Conservation (phyloP, 2,329 filamentous ascomycete genomes). For the Rosellinia necatrix region DNA sequence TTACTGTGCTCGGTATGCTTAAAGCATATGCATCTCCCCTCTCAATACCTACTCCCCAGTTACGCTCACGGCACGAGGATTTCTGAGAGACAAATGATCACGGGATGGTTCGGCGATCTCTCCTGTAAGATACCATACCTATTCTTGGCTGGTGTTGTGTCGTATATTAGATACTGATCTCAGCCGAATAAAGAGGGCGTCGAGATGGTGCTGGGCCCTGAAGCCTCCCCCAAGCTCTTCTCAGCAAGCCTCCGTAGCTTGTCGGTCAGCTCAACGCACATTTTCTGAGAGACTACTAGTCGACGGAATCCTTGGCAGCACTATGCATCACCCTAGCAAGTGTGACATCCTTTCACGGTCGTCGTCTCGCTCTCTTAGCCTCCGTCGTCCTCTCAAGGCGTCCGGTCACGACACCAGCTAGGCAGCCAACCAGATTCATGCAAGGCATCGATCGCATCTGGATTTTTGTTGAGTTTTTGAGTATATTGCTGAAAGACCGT, state of each 20-base stretch:
- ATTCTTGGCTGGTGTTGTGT: background rate
- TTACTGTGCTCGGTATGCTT: no score
- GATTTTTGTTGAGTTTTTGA: no score
- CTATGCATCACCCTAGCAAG: constrained; percentile 20
- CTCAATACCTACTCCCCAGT: background rate
- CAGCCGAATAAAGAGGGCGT: constrained; percentile 2
- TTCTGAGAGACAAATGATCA: constrained; percentile 10
- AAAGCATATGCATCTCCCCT: background rate
- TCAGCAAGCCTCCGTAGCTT: no score
- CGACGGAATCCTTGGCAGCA: constrained; percentile 13
- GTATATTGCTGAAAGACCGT: no score
- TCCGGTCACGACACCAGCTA: no score
- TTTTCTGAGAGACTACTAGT: background rate
- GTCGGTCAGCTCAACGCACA: constrained; percentile 17
- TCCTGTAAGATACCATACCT: background rate
- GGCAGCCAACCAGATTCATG: no score
- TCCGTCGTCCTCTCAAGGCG: constrained; percentile 2
- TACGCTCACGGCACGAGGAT: background rate
- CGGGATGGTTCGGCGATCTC: background rate
- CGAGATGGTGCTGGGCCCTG: background rate
- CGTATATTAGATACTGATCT: background rate
- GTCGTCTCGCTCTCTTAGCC: constrained; percentile 3
- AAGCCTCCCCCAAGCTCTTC: constrained; percentile 20
- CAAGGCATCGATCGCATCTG: no score
- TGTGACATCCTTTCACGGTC: constrained; percentile 5